A percentile compares a stretch with the other conserved stretches of the same genome.
Conservation (phyloP, 2,329 filamentous ascomycete genomes). For the Talaromyces islandicus region DNA sequence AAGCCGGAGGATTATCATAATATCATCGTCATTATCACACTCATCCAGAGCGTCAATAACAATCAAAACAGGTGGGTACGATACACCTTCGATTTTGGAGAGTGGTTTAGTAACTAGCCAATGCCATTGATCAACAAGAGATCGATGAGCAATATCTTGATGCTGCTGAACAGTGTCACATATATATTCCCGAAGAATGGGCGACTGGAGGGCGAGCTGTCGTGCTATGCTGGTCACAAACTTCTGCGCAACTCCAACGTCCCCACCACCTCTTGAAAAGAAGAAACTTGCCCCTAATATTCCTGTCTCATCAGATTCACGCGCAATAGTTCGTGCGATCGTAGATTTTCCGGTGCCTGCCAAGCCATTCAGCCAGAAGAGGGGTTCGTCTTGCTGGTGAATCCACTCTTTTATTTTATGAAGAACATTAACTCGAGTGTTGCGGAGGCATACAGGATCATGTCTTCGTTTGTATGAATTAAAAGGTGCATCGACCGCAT, state of each 20-base stretch:
- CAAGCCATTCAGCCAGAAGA: slow-evolving; percentile 11
- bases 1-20: neutral
- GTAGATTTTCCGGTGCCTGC: slow-evolving; percentile 13
- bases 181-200: slow-evolving; percentile 10
- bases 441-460: slow-evolving; percentile 16
- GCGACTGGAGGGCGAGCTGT: slow-evolving; percentile 13
- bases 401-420: slow-evolving; percentile 18
- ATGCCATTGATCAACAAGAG: neutral
- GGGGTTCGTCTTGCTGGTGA: slow-evolving; percentile 5
- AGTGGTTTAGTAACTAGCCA: neutral
- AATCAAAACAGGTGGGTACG: neutral
- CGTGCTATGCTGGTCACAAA: slow-evolving; percentile 22
- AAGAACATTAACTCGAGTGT: slow-evolving; percentile 20
- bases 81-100: neutral
- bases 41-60: slow-evolving; percentile 8
- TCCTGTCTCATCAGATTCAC: slow-evolving; percentile 1
- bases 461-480: slow-evolving; percentile 17
- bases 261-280: slow-evolving; percentile 14
- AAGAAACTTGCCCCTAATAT: slow-evolving; percentile 19
- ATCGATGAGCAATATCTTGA: neutral
- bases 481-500: slow-evolving; percentile 11
- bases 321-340: slow-evolving; percentile 11
- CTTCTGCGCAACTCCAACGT: slow-evolving; percentile 14
- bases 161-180: slow-evolving; percentile 2
- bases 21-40: slow-evolving; percentile 1